phyloP scores from a whole-genome alignment of 2,329 filamentous ascomycete species.

The Aquanectria penicillioides region DNA sequence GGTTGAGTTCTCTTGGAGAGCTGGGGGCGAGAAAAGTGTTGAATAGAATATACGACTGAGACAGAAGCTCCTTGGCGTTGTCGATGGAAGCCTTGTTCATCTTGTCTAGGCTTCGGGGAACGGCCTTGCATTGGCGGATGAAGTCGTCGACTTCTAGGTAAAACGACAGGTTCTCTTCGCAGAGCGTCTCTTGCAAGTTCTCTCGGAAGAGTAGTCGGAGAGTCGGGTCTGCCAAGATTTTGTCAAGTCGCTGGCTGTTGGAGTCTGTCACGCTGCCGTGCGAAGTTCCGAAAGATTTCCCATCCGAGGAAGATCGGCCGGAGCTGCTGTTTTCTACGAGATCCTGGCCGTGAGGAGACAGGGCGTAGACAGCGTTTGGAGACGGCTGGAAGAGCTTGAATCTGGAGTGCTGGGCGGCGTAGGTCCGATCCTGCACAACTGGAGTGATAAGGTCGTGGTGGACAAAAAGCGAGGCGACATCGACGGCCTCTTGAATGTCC shows the following conservation, averaged over 20 bases:
- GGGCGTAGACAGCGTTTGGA: slow-evolving; percentile 84
- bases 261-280: slow-evolving; percentile 73
- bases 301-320: slow-evolving; percentile 69
- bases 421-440: slow-evolving; percentile 74
- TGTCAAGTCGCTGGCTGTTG: slow-evolving; percentile 91
- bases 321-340: slow-evolving; percentile 63
- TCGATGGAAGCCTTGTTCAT: slow-evolving; percentile 75
- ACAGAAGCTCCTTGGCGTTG: slow-evolving; percentile 91
- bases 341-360: slow-evolving; percentile 83
- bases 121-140: slow-evolving; percentile 71
- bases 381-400: slow-evolving; percentile 82
- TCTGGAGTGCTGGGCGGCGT: slow-evolving; percentile 68
- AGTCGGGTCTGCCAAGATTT: slow-evolving; percentile 90
- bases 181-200: slow-evolving; percentile 92
- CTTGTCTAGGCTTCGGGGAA: slow-evolving; percentile 67
- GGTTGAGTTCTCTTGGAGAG: slow-evolving; percentile 96
- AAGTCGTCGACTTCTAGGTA: slow-evolving; percentile 95
- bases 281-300: slow-evolving; percentile 57
- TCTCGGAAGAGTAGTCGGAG: slow-evolving; percentile 91
- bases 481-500: slow-evolving; percentile 84
- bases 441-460: slow-evolving; percentile 84
- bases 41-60: slow-evolving; percentile 94
- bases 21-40: slow-evolving; percentile 98
- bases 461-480: slow-evolving; percentile 85
- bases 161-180: slow-evolving; percentile 96